Percentiles rank a stretch among this genome's conserved stretches.
Evolutionary conservation across 305 asterid species (phyloP).

Genomic region (Fraxinus baroniana): DNA sequence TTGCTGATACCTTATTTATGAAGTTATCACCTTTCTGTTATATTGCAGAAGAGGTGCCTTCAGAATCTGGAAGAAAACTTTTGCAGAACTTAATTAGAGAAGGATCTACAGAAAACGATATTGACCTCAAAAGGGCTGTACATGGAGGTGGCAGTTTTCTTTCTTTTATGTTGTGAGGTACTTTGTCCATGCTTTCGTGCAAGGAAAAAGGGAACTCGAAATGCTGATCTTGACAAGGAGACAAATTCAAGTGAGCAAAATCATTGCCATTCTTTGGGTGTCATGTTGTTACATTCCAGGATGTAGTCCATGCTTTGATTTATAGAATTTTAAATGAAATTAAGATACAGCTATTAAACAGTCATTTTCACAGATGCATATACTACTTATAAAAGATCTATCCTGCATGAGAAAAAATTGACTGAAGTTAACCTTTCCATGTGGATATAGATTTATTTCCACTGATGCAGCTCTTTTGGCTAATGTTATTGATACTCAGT

Average conservation of each 20-base stretch:
- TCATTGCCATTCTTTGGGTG: not conserved
- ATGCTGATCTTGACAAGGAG: constrained; percentile 60
- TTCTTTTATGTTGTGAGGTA: constrained; percentile 61
- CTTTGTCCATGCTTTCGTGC: constrained; percentile 88
- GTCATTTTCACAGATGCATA: not conserved
- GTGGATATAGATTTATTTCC: not conserved
- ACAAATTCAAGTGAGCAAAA: constrained; percentile 68
- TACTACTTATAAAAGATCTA: constrained; percentile 3
- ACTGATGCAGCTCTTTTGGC: constrained; percentile 1
- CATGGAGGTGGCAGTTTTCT: constrained; percentile 65
- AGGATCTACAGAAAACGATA: constrained; percentile 35
- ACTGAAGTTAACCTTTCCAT: not conserved
- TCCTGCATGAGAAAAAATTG: not conserved
- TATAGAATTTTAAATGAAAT: not conserved
- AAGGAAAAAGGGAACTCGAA: constrained; percentile 53
- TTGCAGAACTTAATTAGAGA: constrained; percentile 40
- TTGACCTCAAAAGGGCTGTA: constrained; percentile 49
- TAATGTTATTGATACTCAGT: not conserved
- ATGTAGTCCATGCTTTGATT: not conserved
- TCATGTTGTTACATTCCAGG: constrained; percentile 12
- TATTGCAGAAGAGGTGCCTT: constrained; percentile 50
- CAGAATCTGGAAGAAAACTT: constrained; percentile 46
- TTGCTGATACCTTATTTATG: not conserved
- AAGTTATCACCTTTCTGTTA: not conserved
- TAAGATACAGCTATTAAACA: not conserved